A percentile compares a stretch with the other conserved stretches of the same genome.
phyloP scores from a whole-genome alignment of 495 filamentous ascomycete genomes.

The Hypoxylon fragiforme region DNA sequence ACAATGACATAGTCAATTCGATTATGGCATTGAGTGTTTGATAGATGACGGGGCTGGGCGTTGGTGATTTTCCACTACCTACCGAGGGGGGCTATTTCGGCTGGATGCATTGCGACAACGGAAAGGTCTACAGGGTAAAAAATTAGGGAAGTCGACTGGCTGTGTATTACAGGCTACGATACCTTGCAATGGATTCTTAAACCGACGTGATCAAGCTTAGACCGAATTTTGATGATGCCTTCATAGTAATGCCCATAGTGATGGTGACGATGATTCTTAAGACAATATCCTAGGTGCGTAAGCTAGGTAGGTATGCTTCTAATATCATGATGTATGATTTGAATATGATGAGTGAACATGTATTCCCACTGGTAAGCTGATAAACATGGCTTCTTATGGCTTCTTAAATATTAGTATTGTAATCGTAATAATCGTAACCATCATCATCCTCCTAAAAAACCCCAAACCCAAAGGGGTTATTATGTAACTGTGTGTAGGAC shows the following conservation, averaged over 20 bases:
- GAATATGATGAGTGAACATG: too few relatives aligned
- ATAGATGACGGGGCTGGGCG: slow-evolving; percentile 34
- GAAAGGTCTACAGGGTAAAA: slow-evolving; percentile 17
- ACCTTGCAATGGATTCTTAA: slow-evolving; percentile 28
- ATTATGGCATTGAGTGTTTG: slow-evolving; percentile 99
- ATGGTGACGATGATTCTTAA: neutral
- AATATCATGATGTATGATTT: neutral
- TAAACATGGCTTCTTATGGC: too few relatives aligned
- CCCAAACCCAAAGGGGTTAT: too few relatives aligned
- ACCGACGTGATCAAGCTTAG: slow-evolving; percentile 18
- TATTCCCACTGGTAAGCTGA: too few relatives aligned
- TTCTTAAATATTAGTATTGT: too few relatives aligned
- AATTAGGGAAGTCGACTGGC: slow-evolving; percentile 20
- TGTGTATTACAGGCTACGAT: slow-evolving; percentile 31
- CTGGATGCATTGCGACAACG: slow-evolving; percentile 29
- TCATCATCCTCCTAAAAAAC: too few relatives aligned
- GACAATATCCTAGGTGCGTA: neutral
- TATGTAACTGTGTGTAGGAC: too few relatives aligned
- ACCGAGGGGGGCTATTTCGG: slow-evolving; percentile 4
- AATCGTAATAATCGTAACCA: too few relatives aligned
- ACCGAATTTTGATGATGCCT: neutral
- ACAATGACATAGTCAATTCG: slow-evolving; percentile 99
- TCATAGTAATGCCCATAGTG: too few relatives aligned
- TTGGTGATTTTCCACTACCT: neutral
- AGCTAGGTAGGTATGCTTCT: neutral